These are phyloP conservation scores for Tricholoma matsutake DNA, from an alignment of 768 basidiomycete genomes.

Conservation along the genomic window DNA sequence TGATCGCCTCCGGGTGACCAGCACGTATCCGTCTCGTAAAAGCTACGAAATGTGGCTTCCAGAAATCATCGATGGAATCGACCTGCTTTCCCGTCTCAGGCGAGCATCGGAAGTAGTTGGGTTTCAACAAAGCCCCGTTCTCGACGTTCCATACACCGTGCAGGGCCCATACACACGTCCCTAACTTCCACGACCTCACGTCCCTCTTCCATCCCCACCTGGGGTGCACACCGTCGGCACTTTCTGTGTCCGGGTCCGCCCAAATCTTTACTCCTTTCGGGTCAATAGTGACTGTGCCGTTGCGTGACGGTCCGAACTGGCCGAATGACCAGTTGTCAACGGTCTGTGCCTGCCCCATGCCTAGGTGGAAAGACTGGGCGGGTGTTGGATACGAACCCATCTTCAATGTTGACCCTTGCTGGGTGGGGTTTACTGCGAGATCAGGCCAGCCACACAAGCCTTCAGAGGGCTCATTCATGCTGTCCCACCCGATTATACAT, in stretches of 20 bases:
- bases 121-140: constrained; percentile 60
- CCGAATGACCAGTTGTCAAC: constrained; percentile 85
- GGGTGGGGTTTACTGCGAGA: constrained; percentile 57
- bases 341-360: constrained; percentile 81
- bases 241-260: constrained; percentile 49
- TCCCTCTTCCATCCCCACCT: constrained; percentile 86
- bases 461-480: constrained; percentile 91
- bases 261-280: constrained; percentile 80
- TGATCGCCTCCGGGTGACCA: constrained; percentile 77
- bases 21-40: constrained; percentile 58
- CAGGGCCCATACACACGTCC: constrained; percentile 81
- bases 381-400: constrained; percentile 89
- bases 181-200: constrained; percentile 59
- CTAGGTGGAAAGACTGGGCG: constrained; percentile 77
- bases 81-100: constrained; percentile 44
- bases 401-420: constrained; percentile 71
- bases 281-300: constrained; percentile 78
- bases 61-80: constrained; percentile 76
- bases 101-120: constrained; percentile 69
- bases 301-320: constrained; percentile 67
- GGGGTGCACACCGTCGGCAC: constrained; percentile 49
- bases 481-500: constrained; percentile 96
- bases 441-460: constrained; percentile 71
- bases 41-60: constrained; percentile 64
- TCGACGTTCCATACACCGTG: constrained; percentile 88